phyloP scores from a whole-genome alignment of 2,329 filamentous ascomycete genomes.

The Tolypocladium pustulatum region DNA sequence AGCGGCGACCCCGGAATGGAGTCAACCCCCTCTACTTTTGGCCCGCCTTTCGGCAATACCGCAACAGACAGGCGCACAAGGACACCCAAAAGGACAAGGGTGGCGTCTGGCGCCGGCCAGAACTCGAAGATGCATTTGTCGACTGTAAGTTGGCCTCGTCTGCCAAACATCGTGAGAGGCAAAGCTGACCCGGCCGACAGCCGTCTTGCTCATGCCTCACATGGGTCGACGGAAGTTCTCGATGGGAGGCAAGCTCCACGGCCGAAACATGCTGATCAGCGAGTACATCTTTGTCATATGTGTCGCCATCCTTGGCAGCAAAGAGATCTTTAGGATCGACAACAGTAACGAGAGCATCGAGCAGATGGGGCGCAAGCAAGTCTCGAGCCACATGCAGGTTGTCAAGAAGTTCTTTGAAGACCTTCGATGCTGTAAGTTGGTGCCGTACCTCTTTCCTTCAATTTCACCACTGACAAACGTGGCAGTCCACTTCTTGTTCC shows the following conservation, averaged over 20 bases:
- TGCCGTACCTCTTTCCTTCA: not conserved
- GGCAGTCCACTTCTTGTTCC: conserved; percentile 50
- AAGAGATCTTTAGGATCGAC: conserved; percentile 31
- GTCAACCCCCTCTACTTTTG: conserved; percentile 52
- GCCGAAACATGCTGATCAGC: conserved; percentile 60
- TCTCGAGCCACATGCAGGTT: conserved; percentile 63
- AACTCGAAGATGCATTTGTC: conserved; percentile 56
- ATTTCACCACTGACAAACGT: not conserved
- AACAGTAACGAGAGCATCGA: conserved; percentile 32
- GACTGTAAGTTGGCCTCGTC: conserved; percentile 39
- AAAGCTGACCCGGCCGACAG: conserved; percentile 26
- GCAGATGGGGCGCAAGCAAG: conserved; percentile 49
- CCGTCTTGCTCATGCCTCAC: conserved; percentile 52
- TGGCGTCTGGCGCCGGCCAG: conserved; percentile 43
- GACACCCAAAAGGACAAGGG: conserved; percentile 46
- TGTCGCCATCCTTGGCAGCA: conserved; percentile 26
- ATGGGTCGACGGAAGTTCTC: conserved; percentile 59
- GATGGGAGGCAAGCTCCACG: conserved; percentile 52
- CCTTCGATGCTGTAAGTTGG: conserved; percentile 49
- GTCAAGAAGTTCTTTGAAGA: conserved; percentile 56
- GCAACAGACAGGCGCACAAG: conserved; percentile 54
- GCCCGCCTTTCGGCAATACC: conserved; percentile 54
- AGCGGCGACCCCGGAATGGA: conserved; percentile 23
- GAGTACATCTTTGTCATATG: conserved; percentile 49
- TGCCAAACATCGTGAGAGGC: not conserved